Evolutionary conservation across 2,329 filamentous ascomycete genomes (phyloP), one percentile per base, ranked within the genome.

Genomic region (Lojkania enalia): DNA sequence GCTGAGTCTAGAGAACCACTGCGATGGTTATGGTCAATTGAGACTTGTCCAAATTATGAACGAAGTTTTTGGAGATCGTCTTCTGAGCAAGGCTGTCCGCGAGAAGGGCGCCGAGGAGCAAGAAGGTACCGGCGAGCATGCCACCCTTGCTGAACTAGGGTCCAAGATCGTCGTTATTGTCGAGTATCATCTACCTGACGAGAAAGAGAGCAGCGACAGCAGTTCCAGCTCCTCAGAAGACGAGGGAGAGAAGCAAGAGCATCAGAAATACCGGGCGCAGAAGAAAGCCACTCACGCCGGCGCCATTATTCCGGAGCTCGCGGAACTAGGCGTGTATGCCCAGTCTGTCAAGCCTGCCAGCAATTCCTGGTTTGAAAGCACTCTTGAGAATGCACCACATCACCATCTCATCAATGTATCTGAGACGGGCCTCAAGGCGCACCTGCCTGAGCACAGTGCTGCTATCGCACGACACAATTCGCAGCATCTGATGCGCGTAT

Each of bases 351-450:
- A 87, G 60, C 84, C 84, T 0, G 68, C 70, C 42, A 78, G 87
- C 64, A 80, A 83, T 55, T 83, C 82, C 0, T 87, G 84, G 84
- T 86, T 77, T 59, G 77, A 81, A 3, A 73, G 71, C 2, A 52
- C 66, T 13, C 64, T 79, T 3, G 66, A 74, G 25, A 66, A 73
- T 38, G 69, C 76, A 0, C 83, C 82, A 21, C 81, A 84, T 49
- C 79, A 85, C 57, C 83, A 85, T 45, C 77, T 85, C 50, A 84
- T 86, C 75, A 87, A 88, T 57, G 77, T 87, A 2, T 87, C 84
- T 2, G 84, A 87, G 63, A 78, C 77, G 1, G 81, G 80, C 0
- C 70, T 87, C 1, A 67, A 72, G 2, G 60, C 71, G 1, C 74
- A 82, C 42, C 69, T 86, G 44, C 77, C 79, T 1, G 63, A 61